Percentiles rank a stretch among this genome's conserved stretches.
Conservation (phyloP, 2,329 filamentous ascomycete species). For the Penicillium sp. region DNA sequence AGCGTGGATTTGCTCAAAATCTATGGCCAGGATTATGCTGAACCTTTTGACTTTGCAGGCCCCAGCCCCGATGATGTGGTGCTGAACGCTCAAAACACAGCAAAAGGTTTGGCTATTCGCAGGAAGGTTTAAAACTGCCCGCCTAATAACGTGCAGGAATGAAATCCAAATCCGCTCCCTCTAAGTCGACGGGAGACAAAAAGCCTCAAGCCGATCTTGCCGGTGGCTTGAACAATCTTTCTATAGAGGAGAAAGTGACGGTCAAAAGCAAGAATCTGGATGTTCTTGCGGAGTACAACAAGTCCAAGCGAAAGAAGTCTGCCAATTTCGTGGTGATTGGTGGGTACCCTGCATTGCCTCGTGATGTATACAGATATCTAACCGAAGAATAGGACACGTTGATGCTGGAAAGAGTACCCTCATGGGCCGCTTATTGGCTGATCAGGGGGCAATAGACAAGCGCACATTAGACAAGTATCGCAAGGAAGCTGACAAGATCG, state of each 20-base stretch:
- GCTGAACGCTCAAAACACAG: conserved; percentile 65
- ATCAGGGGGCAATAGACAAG: conserved; percentile 81
- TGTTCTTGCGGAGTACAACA: conserved; percentile 74
- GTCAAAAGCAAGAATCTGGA: conserved; percentile 72
- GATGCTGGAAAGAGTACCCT: conserved; percentile 97
- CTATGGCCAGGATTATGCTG: conserved; percentile 39
- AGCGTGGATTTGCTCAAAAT: conserved; percentile 34
- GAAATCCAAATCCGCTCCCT: conserved; percentile 39
- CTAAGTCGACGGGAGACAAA: conserved; percentile 39
- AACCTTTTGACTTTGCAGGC: conserved; percentile 61
- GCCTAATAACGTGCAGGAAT: conserved; percentile 43
- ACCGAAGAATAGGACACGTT: conserved; percentile 65
- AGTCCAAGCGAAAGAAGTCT: conserved; percentile 67
- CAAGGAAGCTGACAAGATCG: conserved; percentile 82
- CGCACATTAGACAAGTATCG: conserved; percentile 81
- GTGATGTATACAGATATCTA: conserved; percentile 13
- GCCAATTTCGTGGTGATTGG: conserved; percentile 91
- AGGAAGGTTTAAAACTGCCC: conserved; percentile 29
- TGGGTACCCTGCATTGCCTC: conserved; percentile 39
- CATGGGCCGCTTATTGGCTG: conserved; percentile 88
- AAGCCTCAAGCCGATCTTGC: conserved; percentile 42
- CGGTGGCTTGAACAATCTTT: conserved; percentile 45
- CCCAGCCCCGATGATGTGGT: conserved; percentile 92
- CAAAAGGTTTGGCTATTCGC: conserved; percentile 66
- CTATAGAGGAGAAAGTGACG: conserved; percentile 47